Conservation (phyloP, 148 eudicot species). For the Polygonum maritimum region DNA sequence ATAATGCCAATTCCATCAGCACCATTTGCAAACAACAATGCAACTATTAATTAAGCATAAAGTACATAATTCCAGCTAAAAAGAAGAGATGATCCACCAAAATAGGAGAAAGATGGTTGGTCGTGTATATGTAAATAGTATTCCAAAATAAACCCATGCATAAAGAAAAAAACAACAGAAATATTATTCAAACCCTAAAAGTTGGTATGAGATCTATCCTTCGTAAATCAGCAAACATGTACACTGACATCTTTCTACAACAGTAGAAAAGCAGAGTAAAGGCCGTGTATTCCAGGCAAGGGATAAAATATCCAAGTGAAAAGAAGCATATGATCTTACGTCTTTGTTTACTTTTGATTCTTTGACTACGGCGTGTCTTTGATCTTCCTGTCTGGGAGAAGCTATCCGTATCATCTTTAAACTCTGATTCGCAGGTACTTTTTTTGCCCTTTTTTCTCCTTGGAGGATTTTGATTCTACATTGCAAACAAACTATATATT, state of each 20-base stretch:
- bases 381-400: conserved; percentile 13
- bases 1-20: not conserved
- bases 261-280: not conserved
- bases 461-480: conserved; percentile 16
- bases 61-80: not conserved
- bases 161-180: not conserved
- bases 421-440: conserved; percentile 16
- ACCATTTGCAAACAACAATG: not conserved
- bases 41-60: not conserved
- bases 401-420: conserved; percentile 13
- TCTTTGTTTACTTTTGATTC: conserved; percentile 42
- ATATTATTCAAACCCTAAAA: not conserved
- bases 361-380: conserved; percentile 30
- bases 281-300: not conserved
- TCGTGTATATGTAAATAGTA: not conserved
- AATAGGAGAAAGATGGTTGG: not conserved
- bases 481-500: not conserved
- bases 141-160: not conserved
- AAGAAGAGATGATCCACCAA: not conserved
- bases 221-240: not conserved
- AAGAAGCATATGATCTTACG: conserved; percentile 37
- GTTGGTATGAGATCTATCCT: not conserved
- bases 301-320: not conserved
- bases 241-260: not conserved
- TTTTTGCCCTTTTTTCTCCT: conserved; percentile 13